A percentile compares a stretch with the other conserved stretches of the same genome.
Evolutionary conservation across 1,284 basidiomycete genomes (phyloP).

Genomic region (Ustilago nuda): DNA sequence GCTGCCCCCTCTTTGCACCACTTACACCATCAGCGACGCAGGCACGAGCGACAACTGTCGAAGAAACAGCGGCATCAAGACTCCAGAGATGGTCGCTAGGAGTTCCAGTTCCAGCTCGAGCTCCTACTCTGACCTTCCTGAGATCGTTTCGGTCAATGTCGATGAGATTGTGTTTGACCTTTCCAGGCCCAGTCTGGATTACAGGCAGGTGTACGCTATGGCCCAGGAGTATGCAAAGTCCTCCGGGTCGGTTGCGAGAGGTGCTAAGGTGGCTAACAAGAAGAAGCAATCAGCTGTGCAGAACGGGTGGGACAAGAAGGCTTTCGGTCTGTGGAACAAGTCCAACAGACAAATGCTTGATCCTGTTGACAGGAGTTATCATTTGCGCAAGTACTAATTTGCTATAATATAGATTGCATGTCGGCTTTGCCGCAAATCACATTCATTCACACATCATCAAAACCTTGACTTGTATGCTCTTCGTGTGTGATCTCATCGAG

Average conservation of each 20-base stretch:
- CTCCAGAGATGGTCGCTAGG: conserved; percentile 25
- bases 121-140: conserved; percentile 23
- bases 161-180: conserved; percentile 36
- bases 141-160: conserved; percentile 8
- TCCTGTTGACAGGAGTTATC: conserved; percentile 21
- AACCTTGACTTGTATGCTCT: background rate
- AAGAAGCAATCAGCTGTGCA: background rate
- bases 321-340: background rate
- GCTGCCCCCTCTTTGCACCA: conserved; percentile 1
- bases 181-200: conserved; percentile 17
- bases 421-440: background rate
- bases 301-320: background rate
- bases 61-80: conserved; percentile 4
- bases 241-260: background rate
- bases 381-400: conserved; percentile 19
- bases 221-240: conserved; percentile 24
- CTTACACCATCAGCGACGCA: background rate
- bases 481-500: background rate
- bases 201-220: conserved; percentile 17
- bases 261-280: background rate
- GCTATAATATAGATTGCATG: too few species aligned
- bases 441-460: background rate
- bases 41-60: background rate
- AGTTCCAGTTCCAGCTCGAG: conserved; percentile 24
- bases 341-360: conserved; percentile 1